Evolutionary conservation across 2,329 filamentous ascomycete species (phyloP).

Genomic region (Colletotrichum noveboracense): DNA sequence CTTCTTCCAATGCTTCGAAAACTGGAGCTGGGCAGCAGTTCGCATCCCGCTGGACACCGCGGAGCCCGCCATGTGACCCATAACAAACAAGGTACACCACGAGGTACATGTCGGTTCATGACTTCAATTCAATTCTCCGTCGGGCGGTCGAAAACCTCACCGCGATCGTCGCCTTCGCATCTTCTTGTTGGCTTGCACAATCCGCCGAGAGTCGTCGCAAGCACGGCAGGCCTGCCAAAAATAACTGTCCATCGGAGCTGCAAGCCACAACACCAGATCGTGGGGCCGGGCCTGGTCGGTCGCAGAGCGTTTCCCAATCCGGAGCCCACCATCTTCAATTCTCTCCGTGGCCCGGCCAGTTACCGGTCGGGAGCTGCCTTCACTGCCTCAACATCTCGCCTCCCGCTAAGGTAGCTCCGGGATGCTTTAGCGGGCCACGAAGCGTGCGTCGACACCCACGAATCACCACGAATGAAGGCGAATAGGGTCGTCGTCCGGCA

Average conservation of each 20-base stretch:
- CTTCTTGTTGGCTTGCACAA: neutral
- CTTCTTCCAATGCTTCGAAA: neutral
- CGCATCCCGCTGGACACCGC: neutral
- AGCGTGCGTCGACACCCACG: slow-evolving; percentile 1
- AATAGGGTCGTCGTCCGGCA: slow-evolving; percentile 8
- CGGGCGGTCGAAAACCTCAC: neutral
- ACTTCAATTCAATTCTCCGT: neutral
- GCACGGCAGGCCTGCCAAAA: neutral
- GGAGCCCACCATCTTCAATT: neutral
- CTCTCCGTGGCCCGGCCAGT: neutral
- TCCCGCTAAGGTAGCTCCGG: neutral
- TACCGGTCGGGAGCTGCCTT: neutral
- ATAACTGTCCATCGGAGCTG: neutral
- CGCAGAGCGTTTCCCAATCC: neutral
- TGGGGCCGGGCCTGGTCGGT: neutral
- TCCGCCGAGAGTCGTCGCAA: neutral
- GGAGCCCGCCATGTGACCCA: neutral
- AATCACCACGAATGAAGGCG: neutral
- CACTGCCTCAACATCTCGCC: neutral
- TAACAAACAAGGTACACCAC: neutral
- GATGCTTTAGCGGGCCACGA: slow-evolving; percentile 9
- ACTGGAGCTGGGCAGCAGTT: neutral
- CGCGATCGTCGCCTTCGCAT: neutral
- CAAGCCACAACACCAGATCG: slow-evolving; percentile 11
- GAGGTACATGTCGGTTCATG: neutral